phyloP scores from a whole-genome alignment of 306 rosid species.

The Cicer arietinum region DNA sequence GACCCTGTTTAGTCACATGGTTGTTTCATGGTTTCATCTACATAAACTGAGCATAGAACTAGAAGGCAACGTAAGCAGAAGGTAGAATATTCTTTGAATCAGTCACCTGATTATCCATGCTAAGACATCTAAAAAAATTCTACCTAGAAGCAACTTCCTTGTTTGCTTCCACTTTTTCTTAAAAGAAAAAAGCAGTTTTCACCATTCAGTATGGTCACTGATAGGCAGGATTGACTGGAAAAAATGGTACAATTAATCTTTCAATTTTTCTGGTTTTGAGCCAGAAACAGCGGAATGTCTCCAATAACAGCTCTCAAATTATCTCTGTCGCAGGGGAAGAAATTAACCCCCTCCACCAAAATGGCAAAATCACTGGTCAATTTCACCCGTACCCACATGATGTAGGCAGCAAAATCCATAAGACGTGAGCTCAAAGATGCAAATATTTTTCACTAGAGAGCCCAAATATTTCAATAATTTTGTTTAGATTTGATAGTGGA shows the following conservation, averaged over 20 bases:
- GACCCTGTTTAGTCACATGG: constrained; percentile 1
- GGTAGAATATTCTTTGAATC: neutral
- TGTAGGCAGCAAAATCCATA: neutral
- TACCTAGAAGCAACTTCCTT: constrained; percentile 7
- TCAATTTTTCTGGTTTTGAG: constrained; percentile 32
- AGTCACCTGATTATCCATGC: neutral
- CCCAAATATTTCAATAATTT: neutral
- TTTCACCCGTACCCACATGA: constrained; percentile 5
- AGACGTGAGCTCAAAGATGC: neutral
- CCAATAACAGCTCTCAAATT: neutral
- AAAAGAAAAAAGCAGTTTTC: neutral
- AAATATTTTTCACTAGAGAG: neutral
- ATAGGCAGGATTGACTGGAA: constrained; percentile 14
- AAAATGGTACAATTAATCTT: neutral
- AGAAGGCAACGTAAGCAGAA: constrained; percentile 24
- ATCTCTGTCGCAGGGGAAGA: neutral
- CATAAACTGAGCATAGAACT: constrained; percentile 17
- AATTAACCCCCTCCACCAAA: neutral
- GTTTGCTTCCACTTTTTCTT: constrained; percentile 2
- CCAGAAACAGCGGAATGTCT: constrained; percentile 19
- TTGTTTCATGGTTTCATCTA: constrained; percentile 14
- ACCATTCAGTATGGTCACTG: constrained; percentile 18
- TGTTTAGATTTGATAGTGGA: constrained; percentile 8
- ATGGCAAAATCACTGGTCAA: neutral
- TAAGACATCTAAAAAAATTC: neutral